phyloP scores from a whole-genome alignment of 2,329 filamentous ascomycete genomes.

The Cercospora berteroae region DNA sequence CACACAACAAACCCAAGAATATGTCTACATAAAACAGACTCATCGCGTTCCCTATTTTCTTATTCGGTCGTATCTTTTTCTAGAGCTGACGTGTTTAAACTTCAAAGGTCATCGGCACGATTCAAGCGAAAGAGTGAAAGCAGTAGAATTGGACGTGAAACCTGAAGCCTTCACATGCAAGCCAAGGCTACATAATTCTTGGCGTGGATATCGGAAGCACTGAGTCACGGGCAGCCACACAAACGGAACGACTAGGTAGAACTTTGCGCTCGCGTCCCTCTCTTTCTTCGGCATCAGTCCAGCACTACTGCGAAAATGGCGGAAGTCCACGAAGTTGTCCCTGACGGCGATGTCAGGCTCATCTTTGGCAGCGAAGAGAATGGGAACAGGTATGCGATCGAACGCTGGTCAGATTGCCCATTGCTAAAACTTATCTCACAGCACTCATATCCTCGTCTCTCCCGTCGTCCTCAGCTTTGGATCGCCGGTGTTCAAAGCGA shows the following conservation, averaged over 20 bases:
- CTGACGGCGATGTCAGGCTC: conserved; percentile 18
- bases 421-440: background rate
- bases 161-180: background rate
- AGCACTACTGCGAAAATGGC: background rate
- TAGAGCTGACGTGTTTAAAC: too few relatives aligned
- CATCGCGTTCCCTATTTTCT: too few relatives aligned
- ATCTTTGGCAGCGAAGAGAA: background rate
- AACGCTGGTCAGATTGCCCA: background rate
- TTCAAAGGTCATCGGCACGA: too few relatives aligned
- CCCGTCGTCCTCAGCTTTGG: conserved; percentile 1
- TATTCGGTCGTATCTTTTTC: too few relatives aligned
- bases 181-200: background rate
- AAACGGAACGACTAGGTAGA: background rate
- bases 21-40: too few relatives aligned
- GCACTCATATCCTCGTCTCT: background rate
- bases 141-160: background rate
- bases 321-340: conserved; percentile 3
- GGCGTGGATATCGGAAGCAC: background rate
- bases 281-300: background rate
- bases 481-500: conserved; percentile 18
- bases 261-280: background rate
- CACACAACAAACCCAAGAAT: too few relatives aligned
- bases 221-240: background rate
- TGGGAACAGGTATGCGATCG: background rate
- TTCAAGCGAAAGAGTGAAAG: background rate